Percentiles rank a stretch among this genome's conserved stretches.
Evolutionary conservation across 768 basidiomycete species (phyloP).

Genomic region (Rhizopogon roseolus): DNA sequence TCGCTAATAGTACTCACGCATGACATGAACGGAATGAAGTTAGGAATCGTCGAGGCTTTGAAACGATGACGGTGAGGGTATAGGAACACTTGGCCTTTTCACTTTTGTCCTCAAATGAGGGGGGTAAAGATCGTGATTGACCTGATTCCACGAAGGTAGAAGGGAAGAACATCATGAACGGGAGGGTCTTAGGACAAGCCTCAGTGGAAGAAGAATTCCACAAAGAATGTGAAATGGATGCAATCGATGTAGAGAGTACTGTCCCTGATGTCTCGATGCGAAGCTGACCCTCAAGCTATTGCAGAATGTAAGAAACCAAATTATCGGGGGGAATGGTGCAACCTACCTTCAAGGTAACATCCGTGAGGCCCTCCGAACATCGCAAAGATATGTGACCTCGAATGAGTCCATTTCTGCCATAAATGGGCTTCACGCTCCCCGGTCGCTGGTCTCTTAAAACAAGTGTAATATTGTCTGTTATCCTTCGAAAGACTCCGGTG

Average conservation of each 20-base stretch:
- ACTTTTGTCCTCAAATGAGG: constrained; percentile 32
- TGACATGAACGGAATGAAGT: constrained; percentile 42
- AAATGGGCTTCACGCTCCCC: constrained; percentile 15
- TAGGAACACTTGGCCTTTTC: constrained; percentile 35
- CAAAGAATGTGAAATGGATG: constrained; percentile 12
- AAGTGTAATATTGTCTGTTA: constrained; percentile 22
- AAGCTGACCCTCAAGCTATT: constrained; percentile 22
- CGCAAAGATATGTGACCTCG: constrained; percentile 18
- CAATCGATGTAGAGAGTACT: constrained; percentile 11
- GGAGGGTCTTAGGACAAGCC: constrained; percentile 29
- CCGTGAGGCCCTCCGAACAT: constrained; percentile 6
- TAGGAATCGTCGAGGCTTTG: constrained; percentile 33
- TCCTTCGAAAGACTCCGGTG: constrained; percentile 22
- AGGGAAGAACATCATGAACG: constrained; percentile 45
- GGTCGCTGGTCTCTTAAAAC: constrained; percentile 18
- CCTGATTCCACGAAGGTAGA: constrained; percentile 35
- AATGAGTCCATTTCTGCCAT: constrained; percentile 15
- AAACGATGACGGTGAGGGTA: constrained; percentile 38
- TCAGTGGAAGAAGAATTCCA: constrained; percentile 13
- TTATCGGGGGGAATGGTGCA: background rate
- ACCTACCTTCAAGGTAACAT: constrained; percentile 20
- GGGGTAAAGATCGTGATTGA: constrained; percentile 38
- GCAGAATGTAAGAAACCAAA: background rate
- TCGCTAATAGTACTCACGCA: constrained; percentile 28
- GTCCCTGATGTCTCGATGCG: constrained; percentile 10